phyloP scores from a whole-genome alignment of 257 asterid species.

The Penstemon davidsonii region DNA sequence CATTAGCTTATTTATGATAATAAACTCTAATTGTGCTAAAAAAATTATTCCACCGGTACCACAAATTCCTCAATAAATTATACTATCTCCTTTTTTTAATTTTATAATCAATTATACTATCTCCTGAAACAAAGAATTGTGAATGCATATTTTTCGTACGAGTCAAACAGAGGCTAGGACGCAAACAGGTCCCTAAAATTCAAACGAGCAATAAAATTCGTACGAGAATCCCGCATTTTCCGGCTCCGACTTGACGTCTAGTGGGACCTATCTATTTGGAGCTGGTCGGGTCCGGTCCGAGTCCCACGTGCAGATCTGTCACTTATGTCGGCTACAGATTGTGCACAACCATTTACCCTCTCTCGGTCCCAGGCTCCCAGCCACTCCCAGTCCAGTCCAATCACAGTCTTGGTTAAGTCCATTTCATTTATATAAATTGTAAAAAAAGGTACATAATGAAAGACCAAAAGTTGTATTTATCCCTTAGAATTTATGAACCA shows the following conservation, averaged over 20 bases:
- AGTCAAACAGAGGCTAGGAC: too few species aligned
- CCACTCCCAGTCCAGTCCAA: constrained; percentile 11
- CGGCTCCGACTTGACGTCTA: constrained; percentile 56
- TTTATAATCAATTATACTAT: too few species aligned
- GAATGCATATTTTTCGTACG: too few species aligned
- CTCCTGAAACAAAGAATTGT: too few species aligned
- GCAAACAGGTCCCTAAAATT: constrained; percentile 1
- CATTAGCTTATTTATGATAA: too few species aligned
- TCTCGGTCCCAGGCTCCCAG: constrained; percentile 27
- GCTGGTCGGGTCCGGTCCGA: constrained; percentile 14
- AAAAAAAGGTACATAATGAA: too few species aligned
- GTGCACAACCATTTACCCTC: constrained; percentile 7
- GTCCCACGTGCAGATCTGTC: constrained; percentile 52
- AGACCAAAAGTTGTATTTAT: too few species aligned
- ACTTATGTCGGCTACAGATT: constrained; percentile 35
- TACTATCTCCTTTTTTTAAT: too few species aligned
- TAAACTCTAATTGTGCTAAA: too few species aligned
- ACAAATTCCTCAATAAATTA: too few species aligned
- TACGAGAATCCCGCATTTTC: constrained; percentile 52
- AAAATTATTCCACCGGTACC: too few species aligned
- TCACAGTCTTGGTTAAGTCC: not conserved
- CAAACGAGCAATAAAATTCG: constrained; percentile 12
- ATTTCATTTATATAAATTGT: not conserved
- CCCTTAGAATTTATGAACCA: too few species aligned
- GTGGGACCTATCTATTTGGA: constrained; percentile 24